phyloP scores from a whole-genome alignment of 1,284 basidiomycete genomes.

The Ceratobasidium sp. region DNA sequence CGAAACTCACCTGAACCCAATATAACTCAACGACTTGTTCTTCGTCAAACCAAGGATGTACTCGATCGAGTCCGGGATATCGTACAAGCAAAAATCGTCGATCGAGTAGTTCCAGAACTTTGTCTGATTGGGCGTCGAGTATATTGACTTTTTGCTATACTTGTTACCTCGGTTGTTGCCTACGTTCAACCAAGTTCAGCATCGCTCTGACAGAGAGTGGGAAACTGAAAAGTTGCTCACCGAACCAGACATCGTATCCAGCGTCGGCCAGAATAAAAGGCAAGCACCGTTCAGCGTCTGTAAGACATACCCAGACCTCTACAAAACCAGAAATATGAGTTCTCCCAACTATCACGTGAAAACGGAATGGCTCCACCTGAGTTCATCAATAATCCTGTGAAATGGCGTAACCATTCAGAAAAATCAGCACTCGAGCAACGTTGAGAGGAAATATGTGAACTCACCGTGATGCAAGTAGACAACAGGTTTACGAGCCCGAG shows the following conservation, averaged over 20 bases:
- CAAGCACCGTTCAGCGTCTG: conserved; percentile 70
- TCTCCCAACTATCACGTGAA: conserved; percentile 33
- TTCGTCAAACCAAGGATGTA: conserved; percentile 80
- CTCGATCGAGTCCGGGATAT: conserved; percentile 84
- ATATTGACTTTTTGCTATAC: conserved; percentile 83
- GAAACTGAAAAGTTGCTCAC: conserved; percentile 42
- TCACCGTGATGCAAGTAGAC: conserved; percentile 81
- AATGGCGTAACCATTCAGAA: conserved; percentile 5
- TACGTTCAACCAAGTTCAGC: not conserved
- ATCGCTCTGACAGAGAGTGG: not conserved
- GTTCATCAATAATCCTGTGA: conserved; percentile 77
- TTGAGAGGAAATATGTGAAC: conserved; percentile 21
- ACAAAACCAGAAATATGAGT: conserved; percentile 4
- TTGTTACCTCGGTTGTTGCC: conserved; percentile 82
- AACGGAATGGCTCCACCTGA: conserved; percentile 55
- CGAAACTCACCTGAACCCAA: conserved; percentile 68
- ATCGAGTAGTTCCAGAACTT: conserved; percentile 87
- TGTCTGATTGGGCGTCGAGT: conserved; percentile 70
- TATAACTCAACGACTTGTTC: conserved; percentile 71
- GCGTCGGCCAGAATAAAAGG: conserved; percentile 82
- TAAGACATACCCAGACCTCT: conserved; percentile 85
- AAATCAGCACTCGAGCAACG: not conserved
- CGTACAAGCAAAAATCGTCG: conserved; percentile 81
- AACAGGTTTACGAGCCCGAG: conserved; percentile 76
- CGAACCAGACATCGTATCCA: conserved; percentile 81